Conservation (phyloP, 208 protist species). For the Leishmania aethiopica region DNA sequence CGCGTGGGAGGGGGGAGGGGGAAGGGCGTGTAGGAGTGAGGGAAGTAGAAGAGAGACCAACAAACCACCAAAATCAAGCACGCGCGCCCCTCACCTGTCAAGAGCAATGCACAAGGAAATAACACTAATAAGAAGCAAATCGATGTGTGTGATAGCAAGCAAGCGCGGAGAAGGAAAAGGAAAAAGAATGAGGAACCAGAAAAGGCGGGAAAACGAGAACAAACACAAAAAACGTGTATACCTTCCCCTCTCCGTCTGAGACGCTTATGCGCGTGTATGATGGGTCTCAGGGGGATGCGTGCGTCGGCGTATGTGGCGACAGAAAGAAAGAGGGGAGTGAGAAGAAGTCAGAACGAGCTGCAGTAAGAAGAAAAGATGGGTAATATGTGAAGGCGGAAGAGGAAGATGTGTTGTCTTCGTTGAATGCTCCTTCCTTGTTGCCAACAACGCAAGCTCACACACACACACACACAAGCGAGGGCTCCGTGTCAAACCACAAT, state of each 20-base stretch:
- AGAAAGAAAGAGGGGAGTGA: neutral
- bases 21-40: neutral
- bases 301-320: neutral
- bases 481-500: neutral
- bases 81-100: neutral
- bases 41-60: neutral
- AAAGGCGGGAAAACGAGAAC: neutral
- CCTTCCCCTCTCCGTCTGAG: neutral
- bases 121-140: neutral
- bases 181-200: neutral
- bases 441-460: neutral
- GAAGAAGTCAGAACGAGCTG: neutral
- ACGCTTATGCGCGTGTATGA: neutral
- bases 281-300: neutral
- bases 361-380: slow-evolving; percentile 1
- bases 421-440: neutral
- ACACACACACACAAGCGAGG: neutral
- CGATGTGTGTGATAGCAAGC: neutral
- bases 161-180: neutral
- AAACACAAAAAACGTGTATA: neutral
- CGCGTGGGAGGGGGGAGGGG: neutral
- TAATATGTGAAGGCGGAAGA: slow-evolving; percentile 5
- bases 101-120: neutral
- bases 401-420: neutral
- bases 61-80: neutral